Evolutionary conservation across 306 rosid species (phyloP), one percentile per base, ranked within the genome.

Genomic region (Cucurbita maxima): DNA sequence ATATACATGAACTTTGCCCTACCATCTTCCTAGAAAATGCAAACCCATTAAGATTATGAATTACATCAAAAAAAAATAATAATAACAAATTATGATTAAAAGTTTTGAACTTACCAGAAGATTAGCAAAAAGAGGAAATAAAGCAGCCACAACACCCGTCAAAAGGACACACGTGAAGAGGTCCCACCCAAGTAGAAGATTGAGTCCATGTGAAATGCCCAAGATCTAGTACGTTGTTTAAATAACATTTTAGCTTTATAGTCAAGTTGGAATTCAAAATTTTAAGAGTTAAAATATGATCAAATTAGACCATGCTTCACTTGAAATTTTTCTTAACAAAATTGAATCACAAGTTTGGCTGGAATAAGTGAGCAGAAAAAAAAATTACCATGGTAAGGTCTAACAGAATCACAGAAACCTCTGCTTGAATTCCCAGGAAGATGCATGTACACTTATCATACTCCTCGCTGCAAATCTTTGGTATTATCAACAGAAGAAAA

Each of bases 181-280:
- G 84, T 93, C 97, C 98, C 97, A 93, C 72, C 96, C 97, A 81
- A 85, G 87, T 71, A 90, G 82, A 83, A 88, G 88, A 87, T 89
- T 93, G 78, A 93, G 91, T 78, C 90, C 94, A 82, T 90, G 91
- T 56, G 96, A 89, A 72, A 90, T 85, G 78, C 97, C 98, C 76
- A 93, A 76, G 76, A 93, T 82, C 98, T 93, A 58, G 88, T 25
- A 50, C 7, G 5, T 25, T 48, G 36, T 69, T 25, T 48, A 48
- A 30, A 14, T 69, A 41, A 47, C 74, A 47, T 20, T 41, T 80
- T 58, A 79, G 69, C 4, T 8, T 58, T 61, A 79, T 13, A 71
- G 51, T 55, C 71, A 58, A 77, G 50, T 40, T 47, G 55, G 58
- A 54, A 45, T 16, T 12, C 36, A 66, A 66, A 30, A 19, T 66